Evolutionary conservation across 306 rosid genomes (phyloP).

Genomic region (Castanopsis chinensis): DNA sequence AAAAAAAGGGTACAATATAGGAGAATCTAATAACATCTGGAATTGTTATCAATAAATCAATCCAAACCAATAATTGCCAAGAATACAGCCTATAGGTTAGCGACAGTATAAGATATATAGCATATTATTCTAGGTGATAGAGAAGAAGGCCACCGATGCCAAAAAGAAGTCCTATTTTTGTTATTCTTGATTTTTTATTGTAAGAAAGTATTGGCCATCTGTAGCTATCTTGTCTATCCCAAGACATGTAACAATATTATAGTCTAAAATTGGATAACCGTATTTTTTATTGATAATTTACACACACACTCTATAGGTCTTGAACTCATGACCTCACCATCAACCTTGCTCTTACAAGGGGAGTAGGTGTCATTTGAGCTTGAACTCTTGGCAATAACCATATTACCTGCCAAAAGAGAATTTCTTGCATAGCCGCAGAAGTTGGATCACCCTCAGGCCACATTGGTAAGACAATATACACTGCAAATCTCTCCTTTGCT

Average conservation of each 20-base stretch:
- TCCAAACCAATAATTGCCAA: slow-evolving; percentile 4
- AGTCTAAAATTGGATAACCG: slow-evolving; percentile 12
- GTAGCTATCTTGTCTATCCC: neutral
- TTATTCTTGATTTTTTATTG: neutral
- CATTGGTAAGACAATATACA: slow-evolving; percentile 77
- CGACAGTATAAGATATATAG: neutral
- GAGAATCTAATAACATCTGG: neutral
- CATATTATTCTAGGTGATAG: neutral
- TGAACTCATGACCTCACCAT: too few species aligned
- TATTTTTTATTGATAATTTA: too few species aligned
- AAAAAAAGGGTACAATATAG: neutral
- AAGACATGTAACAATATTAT: neutral
- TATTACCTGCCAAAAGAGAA: slow-evolving; percentile 94
- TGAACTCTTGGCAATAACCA: neutral
- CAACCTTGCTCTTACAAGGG: too few species aligned
- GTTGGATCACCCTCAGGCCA: slow-evolving; percentile 99
- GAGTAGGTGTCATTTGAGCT: too few species aligned
- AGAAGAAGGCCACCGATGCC: neutral
- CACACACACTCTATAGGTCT: too few species aligned
- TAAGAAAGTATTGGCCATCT: neutral
- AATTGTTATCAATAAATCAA: neutral
- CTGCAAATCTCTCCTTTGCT: slow-evolving; percentile 86
- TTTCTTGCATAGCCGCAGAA: slow-evolving; percentile 77
- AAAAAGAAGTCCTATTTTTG: neutral
- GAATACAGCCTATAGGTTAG: neutral